Evolutionary conservation across 345 rosid species (phyloP), one percentile per base, ranked within the genome.

Genomic region (Toxicodendron radicans): DNA sequence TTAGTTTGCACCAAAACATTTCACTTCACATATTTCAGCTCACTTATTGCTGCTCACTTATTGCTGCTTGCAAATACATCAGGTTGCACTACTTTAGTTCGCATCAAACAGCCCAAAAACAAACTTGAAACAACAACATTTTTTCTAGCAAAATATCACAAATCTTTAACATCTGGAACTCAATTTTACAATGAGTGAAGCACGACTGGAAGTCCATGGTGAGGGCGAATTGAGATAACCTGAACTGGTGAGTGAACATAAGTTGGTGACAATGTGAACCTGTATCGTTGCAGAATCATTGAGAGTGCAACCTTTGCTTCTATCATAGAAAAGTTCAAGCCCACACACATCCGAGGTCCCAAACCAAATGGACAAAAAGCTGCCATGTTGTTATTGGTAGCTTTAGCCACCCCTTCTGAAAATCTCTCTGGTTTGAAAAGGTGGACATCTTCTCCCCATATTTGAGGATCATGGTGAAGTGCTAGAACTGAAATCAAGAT

Each of bases 401-500:
- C 51, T 10, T 79, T 82, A 53, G 83, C 85, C 5, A 79, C 68
- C 11, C 87, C 88, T 63, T 79, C 73, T 0, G 82, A 68, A 53
- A 86, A 86, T 66, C 89, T 79, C 66, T 84, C 82, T 10, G 86
- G 88, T 65, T 76, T 81, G 79, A 83, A 88, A 35, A 72, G 74
- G 45, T 78, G 73, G 14, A 33, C 83, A 68, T 84, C 87, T 3
- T 79, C 82, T 56, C 88, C 88, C 92, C 88, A 84, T 20, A 84
- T 54, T 35, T 75, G 35, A 61, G 83, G 76, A 61, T 81, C 68
- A 20, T 80, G 80, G 73, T 84, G 88, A 65, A 79, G 46, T 70
- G 84, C 80, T 20, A 81, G 45, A 17, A 10, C 45, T 0, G 78
- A 75, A 53, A 84, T 74, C 16, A 1, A 0, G 1, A 79, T 0